A percentile compares a stretch with the other conserved stretches of the same genome.
phyloP scores from a whole-genome alignment of 441 rosid species.

The Hypseocharis bilobata region DNA sequence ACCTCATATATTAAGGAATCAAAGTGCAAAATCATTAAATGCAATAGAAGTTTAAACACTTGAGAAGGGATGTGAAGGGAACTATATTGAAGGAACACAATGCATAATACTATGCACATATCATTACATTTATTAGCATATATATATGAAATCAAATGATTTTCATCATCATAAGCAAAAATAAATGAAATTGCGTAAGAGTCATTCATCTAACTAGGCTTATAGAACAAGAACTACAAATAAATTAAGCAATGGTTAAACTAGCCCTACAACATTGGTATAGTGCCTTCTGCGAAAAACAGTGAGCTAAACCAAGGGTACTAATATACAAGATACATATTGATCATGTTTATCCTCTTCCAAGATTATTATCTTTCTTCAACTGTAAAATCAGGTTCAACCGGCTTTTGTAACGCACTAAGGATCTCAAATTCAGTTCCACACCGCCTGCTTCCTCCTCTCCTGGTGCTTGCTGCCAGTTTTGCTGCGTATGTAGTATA shows the following conservation, averaged over 20 bases:
- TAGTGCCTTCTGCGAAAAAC: neutral
- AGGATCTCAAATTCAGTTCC: conserved; percentile 20
- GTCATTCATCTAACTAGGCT: neutral
- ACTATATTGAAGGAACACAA: neutral
- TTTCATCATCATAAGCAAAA: too few species aligned
- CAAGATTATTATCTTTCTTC: conserved; percentile 23
- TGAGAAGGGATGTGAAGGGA: too few species aligned
- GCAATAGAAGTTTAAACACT: too few species aligned
- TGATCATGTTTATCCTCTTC: neutral
- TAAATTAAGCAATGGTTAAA: neutral
- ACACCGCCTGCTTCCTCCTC: conserved; percentile 30
- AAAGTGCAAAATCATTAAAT: too few species aligned
- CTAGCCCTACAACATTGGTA: neutral
- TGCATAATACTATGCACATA: neutral
- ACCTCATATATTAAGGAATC: too few species aligned
- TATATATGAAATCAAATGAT: neutral
- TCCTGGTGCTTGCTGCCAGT: conserved; percentile 29
- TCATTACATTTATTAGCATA: neutral
- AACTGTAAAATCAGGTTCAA: conserved; percentile 39
- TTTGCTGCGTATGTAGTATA: conserved; percentile 23
- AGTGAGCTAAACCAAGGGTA: neutral
- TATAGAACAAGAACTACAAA: neutral
- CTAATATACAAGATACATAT: neutral
- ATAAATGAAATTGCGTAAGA: neutral
- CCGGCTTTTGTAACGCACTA: conserved; percentile 33